These are phyloP conservation scores for Acrocalymma vagum DNA, from an alignment of 2,329 filamentous ascomycete species.

Conservation along the genomic window DNA sequence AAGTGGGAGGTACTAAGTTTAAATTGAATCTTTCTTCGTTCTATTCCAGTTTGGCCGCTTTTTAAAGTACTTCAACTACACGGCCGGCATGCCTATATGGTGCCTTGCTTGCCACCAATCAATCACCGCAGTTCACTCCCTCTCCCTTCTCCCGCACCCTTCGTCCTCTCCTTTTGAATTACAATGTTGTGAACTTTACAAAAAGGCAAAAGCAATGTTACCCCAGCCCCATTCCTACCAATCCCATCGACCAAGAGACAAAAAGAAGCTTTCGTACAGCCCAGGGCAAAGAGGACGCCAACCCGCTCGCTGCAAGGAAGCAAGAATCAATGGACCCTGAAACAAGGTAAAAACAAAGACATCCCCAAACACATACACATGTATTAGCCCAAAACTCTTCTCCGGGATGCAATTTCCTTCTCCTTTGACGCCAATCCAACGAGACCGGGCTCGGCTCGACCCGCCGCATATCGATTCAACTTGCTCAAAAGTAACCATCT, in stretches of 20 bases:
- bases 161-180: too few species aligned
- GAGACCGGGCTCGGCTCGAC: too few species aligned
- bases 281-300: background rate
- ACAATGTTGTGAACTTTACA: background rate
- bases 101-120: too few species aligned
- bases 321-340: slow-evolving; percentile 16
- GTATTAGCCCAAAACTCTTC: background rate
- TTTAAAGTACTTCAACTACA: too few species aligned
- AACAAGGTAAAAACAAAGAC: slow-evolving; percentile 9
- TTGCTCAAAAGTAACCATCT: background rate
- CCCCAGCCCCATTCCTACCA: background rate
- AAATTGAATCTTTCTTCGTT: too few species aligned
- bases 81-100: too few species aligned
- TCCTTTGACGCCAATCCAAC: slow-evolving; percentile 1
- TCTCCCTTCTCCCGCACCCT: too few species aligned
- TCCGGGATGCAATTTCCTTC: background rate
- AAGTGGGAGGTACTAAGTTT: too few species aligned
- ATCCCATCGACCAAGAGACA: background rate
- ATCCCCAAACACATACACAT: slow-evolving; percentile 3
- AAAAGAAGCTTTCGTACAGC: background rate
- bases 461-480: background rate
- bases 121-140: too few species aligned
- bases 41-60: too few species aligned
- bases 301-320: background rate
- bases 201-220: background rate